Conservation (phyloP, 2,329 filamentous ascomycete species). For the Aaosphaeria pasadenensis region DNA sequence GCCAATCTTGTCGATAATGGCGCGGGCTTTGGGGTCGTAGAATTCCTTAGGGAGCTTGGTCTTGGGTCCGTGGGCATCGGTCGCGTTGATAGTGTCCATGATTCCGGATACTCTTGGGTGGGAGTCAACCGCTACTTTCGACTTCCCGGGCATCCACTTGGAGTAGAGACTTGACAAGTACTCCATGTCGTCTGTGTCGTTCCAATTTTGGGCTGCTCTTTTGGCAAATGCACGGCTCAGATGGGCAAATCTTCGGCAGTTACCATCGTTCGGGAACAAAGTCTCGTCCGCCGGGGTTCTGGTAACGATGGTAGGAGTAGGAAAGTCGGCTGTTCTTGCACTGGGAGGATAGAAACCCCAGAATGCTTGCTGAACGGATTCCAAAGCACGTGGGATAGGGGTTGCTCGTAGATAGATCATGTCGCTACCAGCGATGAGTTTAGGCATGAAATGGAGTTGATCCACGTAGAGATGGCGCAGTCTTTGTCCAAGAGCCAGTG, state of each 20-base stretch:
- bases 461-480: slow-evolving; percentile 50
- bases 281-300: slow-evolving; percentile 48
- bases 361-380: slow-evolving; percentile 51
- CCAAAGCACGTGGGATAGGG: slow-evolving; percentile 49
- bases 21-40: slow-evolving; percentile 71
- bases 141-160: slow-evolving; percentile 77
- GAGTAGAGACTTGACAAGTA: slow-evolving; percentile 75
- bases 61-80: slow-evolving; percentile 74
- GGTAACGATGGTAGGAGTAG: slow-evolving; percentile 44
- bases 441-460: slow-evolving; percentile 49
- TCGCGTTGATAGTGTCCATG: slow-evolving; percentile 92
- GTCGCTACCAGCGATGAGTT: slow-evolving; percentile 38
- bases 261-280: slow-evolving; percentile 49
- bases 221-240: slow-evolving; percentile 48
- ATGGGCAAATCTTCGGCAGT: slow-evolving; percentile 48
- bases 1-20: slow-evolving; percentile 68
- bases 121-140: slow-evolving; percentile 74
- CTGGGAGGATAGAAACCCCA: slow-evolving; percentile 47
- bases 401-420: slow-evolving; percentile 48
- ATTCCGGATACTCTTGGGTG: slow-evolving; percentile 83
- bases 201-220: slow-evolving; percentile 47
- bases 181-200: slow-evolving; percentile 70
- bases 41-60: slow-evolving; percentile 82
- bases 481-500: slow-evolving; percentile 46
- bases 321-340: slow-evolving; percentile 41